These are phyloP conservation scores for Russula brevipes DNA, from an alignment of 768 basidiomycete species.

Conservation along the genomic window DNA sequence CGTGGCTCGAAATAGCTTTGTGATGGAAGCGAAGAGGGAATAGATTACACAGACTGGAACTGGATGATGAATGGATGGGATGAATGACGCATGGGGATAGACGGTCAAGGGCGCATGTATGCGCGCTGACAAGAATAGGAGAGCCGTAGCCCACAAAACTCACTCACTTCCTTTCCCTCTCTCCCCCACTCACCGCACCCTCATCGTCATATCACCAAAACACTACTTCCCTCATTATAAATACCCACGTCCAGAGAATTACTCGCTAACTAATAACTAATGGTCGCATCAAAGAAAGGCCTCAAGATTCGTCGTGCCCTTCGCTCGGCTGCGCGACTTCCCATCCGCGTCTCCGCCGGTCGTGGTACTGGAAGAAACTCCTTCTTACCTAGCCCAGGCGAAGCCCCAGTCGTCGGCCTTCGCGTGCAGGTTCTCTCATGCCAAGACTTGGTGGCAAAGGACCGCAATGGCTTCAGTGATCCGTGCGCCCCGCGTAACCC, in stretches of 20 bases:
- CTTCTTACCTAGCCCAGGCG: slow-evolving; percentile 49
- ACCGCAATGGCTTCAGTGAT: slow-evolving; percentile 66
- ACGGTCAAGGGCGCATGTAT: too few species aligned
- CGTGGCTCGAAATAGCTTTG: too few species aligned
- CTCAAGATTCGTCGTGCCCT: slow-evolving; percentile 56
- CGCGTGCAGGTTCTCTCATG: slow-evolving; percentile 66
- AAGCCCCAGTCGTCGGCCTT: slow-evolving; percentile 60
- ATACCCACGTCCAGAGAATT: neutral
- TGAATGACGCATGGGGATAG: too few species aligned
- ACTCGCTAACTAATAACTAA: neutral
- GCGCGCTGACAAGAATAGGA: too few species aligned
- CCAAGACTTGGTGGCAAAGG: slow-evolving; percentile 54
- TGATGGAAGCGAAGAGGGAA: too few species aligned
- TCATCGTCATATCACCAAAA: neutral
- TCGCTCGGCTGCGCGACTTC: slow-evolving; percentile 53
- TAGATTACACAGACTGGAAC: too few species aligned
- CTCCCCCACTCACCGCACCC: neutral
- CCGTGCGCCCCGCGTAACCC: slow-evolving; percentile 48
- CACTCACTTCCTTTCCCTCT: too few species aligned
- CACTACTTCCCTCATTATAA: neutral
- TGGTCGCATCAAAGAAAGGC: slow-evolving; percentile 33
- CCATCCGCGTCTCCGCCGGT: slow-evolving; percentile 42
- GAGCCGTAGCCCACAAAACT: too few species aligned
- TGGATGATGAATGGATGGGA: too few species aligned
- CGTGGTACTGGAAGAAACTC: slow-evolving; percentile 36